Evolutionary conservation across 441 rosid genomes (phyloP), one percentile per base, ranked within the genome.

Genomic region (Adansonia grandidieri): DNA sequence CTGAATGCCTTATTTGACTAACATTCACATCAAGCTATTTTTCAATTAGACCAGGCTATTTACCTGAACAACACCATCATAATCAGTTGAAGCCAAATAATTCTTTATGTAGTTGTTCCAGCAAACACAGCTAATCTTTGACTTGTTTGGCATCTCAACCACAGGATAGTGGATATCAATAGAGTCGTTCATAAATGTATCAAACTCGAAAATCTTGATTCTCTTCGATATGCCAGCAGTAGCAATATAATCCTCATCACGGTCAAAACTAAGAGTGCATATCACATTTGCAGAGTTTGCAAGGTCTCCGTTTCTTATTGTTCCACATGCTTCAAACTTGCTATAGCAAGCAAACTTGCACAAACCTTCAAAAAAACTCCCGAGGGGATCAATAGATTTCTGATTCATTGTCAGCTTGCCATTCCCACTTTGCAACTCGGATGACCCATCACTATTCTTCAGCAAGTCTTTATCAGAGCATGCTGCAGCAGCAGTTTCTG

Each of bases 91-190:
- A 77, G 94, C 98, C 83, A 93, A 86, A 85, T 92, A 92, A 85
- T 92, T 93, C 82, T 86, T 90, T 74, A 93, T 92, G 86, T 91
- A 92, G 80, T 84, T 88, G 84, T 93, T 93, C 98, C 98, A 93
- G 84, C 88, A 86, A 75, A 89, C 87, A 83, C 94, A 91, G 81
- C 97, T 93, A 37, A 93, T 76, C 84, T 82, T 93, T 62, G 95
- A 89, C 76, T 82, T 90, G 90, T 88, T 92, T 80, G 90, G 78
- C 94, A 93, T 89, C 91, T 93, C 98, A 50, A 93, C 86, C 6
- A 82, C 84, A 5, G 98, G 98, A 86, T 93, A 93, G 78, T 92
- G 95, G 80, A 91, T 85, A 74, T 90, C 92, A 14, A 81, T 79
- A 22, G 95, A 86, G 79, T 87, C 92, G 81, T 88, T 86, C 79